Evolutionary conservation across 352 stramenopile species (phyloP), one percentile per base, ranked within the genome.

Genomic region (Globisporangium iwayamae): DNA sequence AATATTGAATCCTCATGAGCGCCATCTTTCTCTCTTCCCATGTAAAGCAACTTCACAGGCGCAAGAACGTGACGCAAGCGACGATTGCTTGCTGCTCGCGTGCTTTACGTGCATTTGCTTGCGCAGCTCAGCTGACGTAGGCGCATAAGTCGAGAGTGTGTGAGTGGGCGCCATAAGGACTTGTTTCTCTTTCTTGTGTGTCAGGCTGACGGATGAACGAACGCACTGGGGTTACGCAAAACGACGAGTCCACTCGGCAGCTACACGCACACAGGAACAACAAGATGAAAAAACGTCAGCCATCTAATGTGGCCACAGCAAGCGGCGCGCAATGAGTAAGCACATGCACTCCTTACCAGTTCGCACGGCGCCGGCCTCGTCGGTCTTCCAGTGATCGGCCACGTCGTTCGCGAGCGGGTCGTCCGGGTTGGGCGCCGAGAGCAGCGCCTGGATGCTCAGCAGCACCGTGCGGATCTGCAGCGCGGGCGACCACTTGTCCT

Each of bases 401-500:
- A 99, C 96, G 60, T 96, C 92, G 78, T 99, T 98, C 61, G 98
- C 96, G 34, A 99, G 81, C 39, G 97, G 96, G 76, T 99, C 92
- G 83, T 98, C 93, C 45, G 96, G 96, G 84, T 99, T 99, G 1
- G 96, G 96, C 22, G 94, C 96, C 56, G 87, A 98, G 56, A 99
- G 78, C 56, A 99, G 83, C 25, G 96, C 85, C 74, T 99, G 97
- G 73, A 99, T 99, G 68, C 88, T 98, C 59, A 99, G 78, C 18
- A 99, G 80, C 55, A 99, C 96, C 2, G 96, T 99, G 71, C 96
- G 83, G 75, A 99, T 99, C 85, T 99, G 96, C 47, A 99, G 85
- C n/a, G 96, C 96, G 1, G 97, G 97, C 56, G 93, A 98, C 97
- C 97, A 99, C 79, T 99, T 99, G 83, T 99, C 96, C 77, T 99